phyloP scores from a whole-genome alignment of 768 basidiomycete species.

The Mycena belliarum region DNA sequence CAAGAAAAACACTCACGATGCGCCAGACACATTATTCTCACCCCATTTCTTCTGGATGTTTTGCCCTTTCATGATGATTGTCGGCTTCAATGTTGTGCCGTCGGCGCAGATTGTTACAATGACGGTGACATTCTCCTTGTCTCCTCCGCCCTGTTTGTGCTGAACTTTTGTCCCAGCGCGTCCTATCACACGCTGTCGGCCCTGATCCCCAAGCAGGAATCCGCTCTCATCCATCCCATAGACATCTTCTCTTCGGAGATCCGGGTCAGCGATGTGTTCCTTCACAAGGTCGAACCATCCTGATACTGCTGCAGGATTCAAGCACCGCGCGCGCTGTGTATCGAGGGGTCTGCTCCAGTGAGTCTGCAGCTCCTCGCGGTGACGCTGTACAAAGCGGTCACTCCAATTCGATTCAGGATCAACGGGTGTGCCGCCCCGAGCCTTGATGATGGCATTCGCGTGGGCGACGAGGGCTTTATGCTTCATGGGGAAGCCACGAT shows the following conservation, averaged over 20 bases:
- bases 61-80: conserved; percentile 20
- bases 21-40: conserved; percentile 18
- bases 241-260: conserved; percentile 4
- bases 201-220: background rate
- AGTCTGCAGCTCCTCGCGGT: background rate
- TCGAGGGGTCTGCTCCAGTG: background rate
- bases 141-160: background rate
- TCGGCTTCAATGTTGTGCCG: background rate
- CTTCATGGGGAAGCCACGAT: background rate
- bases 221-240: conserved; percentile 24
- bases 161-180: background rate
- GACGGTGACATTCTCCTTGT: background rate
- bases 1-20: conserved; percentile 5
- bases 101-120: conserved; percentile 22
- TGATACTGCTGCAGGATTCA: conserved; percentile 10
- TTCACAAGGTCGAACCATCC: conserved; percentile 13
- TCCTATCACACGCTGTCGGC: background rate
- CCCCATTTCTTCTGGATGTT: conserved; percentile 12
- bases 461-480: background rate
- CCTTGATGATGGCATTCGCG: background rate
- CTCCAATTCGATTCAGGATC: background rate
- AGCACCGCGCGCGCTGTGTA: background rate
- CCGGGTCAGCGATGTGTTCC: background rate
- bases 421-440: background rate
- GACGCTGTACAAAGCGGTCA: background rate